phyloP scores from a whole-genome alignment of 1,139 yeast genomes.

The Ashbya aceris region DNA sequence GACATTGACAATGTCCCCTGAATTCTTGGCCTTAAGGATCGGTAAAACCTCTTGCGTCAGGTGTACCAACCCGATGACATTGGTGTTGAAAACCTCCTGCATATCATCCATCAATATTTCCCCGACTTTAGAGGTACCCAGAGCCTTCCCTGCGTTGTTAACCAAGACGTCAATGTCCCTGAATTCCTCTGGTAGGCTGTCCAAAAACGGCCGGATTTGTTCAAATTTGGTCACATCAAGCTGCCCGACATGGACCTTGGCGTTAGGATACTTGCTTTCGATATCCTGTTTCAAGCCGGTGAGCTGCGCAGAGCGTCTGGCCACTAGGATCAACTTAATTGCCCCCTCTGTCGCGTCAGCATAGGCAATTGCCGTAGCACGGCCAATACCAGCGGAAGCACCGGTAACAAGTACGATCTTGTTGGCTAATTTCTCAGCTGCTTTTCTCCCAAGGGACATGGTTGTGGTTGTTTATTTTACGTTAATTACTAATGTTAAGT shows the following conservation, averaged over 20 bases:
- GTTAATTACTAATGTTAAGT: background rate
- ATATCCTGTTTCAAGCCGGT: constrained; percentile 40
- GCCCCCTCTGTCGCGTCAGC: constrained; percentile 62
- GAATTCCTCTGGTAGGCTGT: constrained; percentile 43
- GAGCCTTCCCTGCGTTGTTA: constrained; percentile 79
- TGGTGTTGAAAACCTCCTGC: constrained; percentile 58
- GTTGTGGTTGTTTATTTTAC: background rate
- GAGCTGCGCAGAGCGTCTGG: constrained; percentile 55
- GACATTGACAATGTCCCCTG: constrained; percentile 73
- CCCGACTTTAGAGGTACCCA: constrained; percentile 61
- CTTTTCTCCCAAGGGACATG: constrained; percentile 35
- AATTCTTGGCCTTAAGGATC: constrained; percentile 42
- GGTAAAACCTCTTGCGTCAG: constrained; percentile 62
- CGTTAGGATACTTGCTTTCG: constrained; percentile 38
- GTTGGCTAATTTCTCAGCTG: constrained; percentile 35
- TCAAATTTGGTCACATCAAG: constrained; percentile 54
- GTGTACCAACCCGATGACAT: constrained; percentile 62
- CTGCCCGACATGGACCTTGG: constrained; percentile 40
- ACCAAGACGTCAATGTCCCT: constrained; percentile 55
- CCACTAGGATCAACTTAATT: constrained; percentile 56
- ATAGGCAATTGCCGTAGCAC: constrained; percentile 67
- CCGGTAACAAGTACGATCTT: constrained; percentile 37
- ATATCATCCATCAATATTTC: constrained; percentile 45
- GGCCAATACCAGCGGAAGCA: constrained; percentile 53
- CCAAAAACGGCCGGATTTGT: constrained; percentile 45